These are phyloP conservation scores for Rhexocercosporidium sp. DNA, from an alignment of 2,329 filamentous ascomycete genomes.

Conservation along the genomic window DNA sequence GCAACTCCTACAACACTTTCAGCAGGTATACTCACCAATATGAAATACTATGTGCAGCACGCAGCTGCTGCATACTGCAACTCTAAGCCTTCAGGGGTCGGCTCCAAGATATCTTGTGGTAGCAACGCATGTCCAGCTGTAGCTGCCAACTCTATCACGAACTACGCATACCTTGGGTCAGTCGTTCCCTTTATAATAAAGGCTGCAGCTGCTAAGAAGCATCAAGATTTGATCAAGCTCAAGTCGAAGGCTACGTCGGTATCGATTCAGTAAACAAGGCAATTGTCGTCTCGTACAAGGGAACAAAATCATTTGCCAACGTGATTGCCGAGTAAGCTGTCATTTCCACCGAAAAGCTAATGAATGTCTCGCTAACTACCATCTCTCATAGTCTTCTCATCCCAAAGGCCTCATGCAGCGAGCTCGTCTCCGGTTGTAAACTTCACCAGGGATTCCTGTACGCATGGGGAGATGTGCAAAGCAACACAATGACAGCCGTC, in stretches of 20 bases:
- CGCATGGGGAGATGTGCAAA: constrained; percentile 61
- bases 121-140: constrained; percentile 32
- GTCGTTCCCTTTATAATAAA: background rate
- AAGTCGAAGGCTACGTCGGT: constrained; percentile 57
- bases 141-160: constrained; percentile 21
- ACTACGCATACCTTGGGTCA: constrained; percentile 27
- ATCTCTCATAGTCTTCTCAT: constrained; percentile 22
- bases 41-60: constrained; percentile 33
- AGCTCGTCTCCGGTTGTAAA: constrained; percentile 30
- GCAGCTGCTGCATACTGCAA: constrained; percentile 38
- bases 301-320: constrained; percentile 46
- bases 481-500: background rate
- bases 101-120: constrained; percentile 28
- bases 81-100: constrained; percentile 6
- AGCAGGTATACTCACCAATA: constrained; percentile 22
- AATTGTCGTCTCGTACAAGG: constrained; percentile 66
- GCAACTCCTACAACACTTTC: constrained; percentile 34
- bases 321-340: constrained; percentile 27
- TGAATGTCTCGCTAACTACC: background rate
- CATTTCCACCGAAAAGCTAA: background rate
- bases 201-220: background rate
- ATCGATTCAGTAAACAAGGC: constrained; percentile 54
- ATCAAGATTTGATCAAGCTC: constrained; percentile 48
- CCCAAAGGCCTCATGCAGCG: constrained; percentile 31
- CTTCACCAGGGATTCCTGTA: constrained; percentile 63